Conservation (phyloP, 2,329 filamentous ascomycete species). For the Diaporthe sp. region DNA sequence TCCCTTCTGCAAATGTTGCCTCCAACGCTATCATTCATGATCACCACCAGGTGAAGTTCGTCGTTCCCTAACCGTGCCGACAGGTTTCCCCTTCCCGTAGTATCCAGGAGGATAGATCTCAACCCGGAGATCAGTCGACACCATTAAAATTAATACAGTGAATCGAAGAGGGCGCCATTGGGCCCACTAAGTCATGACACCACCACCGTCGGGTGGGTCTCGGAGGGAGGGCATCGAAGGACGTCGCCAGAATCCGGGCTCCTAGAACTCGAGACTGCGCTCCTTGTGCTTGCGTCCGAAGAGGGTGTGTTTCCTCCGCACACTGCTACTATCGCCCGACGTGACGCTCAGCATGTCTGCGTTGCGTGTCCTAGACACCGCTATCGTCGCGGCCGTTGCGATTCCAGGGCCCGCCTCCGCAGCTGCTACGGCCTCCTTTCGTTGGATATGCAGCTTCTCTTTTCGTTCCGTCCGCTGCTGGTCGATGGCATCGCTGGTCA, state of each 20-base stretch:
- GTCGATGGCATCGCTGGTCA: slow-evolving; percentile 86
- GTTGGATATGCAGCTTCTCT: slow-evolving; percentile 58
- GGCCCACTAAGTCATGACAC: slow-evolving; percentile 13
- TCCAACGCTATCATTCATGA: slow-evolving; percentile 17
- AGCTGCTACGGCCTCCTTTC: slow-evolving; percentile 46
- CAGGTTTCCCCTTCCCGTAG: background rate
- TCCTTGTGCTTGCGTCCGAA: slow-evolving; percentile 47
- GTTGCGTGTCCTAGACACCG: slow-evolving; percentile 38
- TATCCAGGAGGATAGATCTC: slow-evolving; percentile 24
- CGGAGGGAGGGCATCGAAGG: slow-evolving; percentile 25
- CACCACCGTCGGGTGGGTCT: background rate
- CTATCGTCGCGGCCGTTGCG: slow-evolving; percentile 27
- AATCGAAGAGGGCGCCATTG: slow-evolving; percentile 25
- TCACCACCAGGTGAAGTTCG: slow-evolving; percentile 20
- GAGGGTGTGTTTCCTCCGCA: slow-evolving; percentile 55
- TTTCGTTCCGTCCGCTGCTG: slow-evolving; percentile 77
- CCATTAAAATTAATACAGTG: slow-evolving; percentile 35
- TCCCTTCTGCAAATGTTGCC: slow-evolving; percentile 16
- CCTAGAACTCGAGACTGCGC: slow-evolving; percentile 30
- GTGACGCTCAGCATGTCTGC: slow-evolving; percentile 46
- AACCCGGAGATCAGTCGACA: slow-evolving; percentile 18
- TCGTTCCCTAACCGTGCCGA: slow-evolving; percentile 20
- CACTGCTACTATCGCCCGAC: slow-evolving; percentile 38
- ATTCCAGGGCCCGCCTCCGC: slow-evolving; percentile 34
- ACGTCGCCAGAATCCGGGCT: slow-evolving; percentile 27